Evolutionary conservation across 129 eudicot species (phyloP).

Genomic region (Lactuca sativa): DNA sequence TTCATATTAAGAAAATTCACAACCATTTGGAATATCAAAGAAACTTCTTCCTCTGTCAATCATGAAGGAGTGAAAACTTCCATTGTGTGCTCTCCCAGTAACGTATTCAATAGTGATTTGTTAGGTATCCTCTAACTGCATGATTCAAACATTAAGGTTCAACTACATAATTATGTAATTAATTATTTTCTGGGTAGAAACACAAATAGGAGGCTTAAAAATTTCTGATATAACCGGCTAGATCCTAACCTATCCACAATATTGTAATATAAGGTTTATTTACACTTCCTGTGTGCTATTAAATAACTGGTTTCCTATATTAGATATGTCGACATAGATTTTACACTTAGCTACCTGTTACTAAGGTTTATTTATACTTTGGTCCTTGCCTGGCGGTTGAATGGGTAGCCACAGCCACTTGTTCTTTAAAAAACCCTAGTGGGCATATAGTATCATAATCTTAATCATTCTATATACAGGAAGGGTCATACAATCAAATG

Average conservation of each 20-base stretch:
- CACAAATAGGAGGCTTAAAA: not conserved
- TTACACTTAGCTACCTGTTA: slow-evolving; percentile 21
- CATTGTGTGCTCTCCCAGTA: not conserved
- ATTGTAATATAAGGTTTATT: not conserved
- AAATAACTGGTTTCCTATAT: not conserved
- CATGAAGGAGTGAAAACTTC: not conserved
- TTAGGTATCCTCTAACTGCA: not conserved
- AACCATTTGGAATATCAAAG: not conserved
- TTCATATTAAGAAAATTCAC: slow-evolving; percentile 4
- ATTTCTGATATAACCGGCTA: not conserved
- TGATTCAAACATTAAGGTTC: not conserved
- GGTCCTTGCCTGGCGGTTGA: slow-evolving; percentile 6
- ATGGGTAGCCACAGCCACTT: slow-evolving; percentile 3
- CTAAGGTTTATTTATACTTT: not conserved
- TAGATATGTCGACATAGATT: slow-evolving; percentile 3
- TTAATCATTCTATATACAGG: not conserved
- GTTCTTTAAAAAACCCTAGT: slow-evolving; percentile 26
- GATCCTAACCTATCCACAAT: not conserved
- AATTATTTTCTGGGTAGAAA: not conserved
- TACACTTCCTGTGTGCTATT: slow-evolving; percentile 11
- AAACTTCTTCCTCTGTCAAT: not conserved
- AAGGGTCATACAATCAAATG: slow-evolving; percentile 7
- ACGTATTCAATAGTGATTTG: not conserved
- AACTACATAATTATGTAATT: not conserved
- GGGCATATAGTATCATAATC: not conserved